These are phyloP conservation scores for Castanea sativa DNA, from an alignment of 306 rosid species.

Conservation along the genomic window DNA sequence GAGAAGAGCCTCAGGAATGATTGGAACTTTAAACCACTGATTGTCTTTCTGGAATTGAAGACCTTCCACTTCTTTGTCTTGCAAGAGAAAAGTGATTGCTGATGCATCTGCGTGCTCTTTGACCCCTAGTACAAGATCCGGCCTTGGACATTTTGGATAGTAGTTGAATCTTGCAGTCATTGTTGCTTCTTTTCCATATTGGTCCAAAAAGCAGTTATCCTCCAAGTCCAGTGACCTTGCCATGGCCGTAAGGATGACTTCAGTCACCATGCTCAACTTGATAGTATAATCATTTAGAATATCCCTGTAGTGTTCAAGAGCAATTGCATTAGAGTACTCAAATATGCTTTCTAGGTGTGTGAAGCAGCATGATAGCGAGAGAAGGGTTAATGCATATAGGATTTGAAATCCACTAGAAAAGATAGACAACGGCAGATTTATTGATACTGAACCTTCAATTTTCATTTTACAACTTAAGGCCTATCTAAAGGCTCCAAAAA, in stretches of 20 bases:
- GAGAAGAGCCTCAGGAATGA: constrained; percentile 55
- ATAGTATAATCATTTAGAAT: constrained; percentile 42
- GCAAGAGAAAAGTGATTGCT: constrained; percentile 59
- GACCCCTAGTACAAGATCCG: constrained; percentile 63
- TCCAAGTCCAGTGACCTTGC: constrained; percentile 68
- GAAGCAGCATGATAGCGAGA: no score
- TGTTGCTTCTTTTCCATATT: constrained; percentile 40
- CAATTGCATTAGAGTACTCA: not conserved
- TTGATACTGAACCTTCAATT: not conserved
- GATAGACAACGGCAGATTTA: no score
- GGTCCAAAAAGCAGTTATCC: constrained; percentile 50
- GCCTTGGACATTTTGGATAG: constrained; percentile 65
- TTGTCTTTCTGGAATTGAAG: constrained; percentile 68
- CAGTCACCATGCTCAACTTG: constrained; percentile 34
- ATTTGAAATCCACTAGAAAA: no score
- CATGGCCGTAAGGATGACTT: constrained; percentile 61
- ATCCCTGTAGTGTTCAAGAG: constrained; percentile 36
- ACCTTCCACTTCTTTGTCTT: constrained; percentile 69
- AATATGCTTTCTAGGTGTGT: not conserved
- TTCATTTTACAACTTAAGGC: not conserved
- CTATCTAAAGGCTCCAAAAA: no score
- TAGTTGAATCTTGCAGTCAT: constrained; percentile 57
- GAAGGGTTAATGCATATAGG: no score
- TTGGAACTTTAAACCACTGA: constrained; percentile 70
- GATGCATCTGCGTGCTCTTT: constrained; percentile 80